Evolutionary conservation across 2,329 filamentous ascomycete genomes (phyloP), one percentile per base, ranked within the genome.

Genomic region (Chrysosporium queenslandicum): DNA sequence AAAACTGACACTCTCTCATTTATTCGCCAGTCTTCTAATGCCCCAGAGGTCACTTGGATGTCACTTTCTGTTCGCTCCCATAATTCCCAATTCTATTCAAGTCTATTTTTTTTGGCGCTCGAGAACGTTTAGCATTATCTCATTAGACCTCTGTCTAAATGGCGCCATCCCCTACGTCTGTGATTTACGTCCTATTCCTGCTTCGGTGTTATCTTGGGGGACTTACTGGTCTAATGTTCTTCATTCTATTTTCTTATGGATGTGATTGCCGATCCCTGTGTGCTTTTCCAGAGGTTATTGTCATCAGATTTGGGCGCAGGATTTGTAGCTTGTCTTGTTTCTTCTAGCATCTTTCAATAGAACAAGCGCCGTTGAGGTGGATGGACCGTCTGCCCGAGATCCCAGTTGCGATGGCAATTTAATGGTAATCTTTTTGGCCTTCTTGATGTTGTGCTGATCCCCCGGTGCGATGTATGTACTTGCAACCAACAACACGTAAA

Each of bases 141-240:
- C 48, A 36, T 50, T 50, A 52, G 52, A 54, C 41, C 40, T 42
- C 23, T 54, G 40, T 41, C 34, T 51, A 30, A 39, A 42, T 25
- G 45, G 49, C 40, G 39, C 23, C 21, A 25, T 43, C n/a, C 50
- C 47, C 42, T 6, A 23, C 12, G 41, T 34, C 42, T 47, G 41
- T 52, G 30, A 46, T 52, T 54, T 30, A 45, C 42, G 20, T 43
- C 29, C 39, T 46, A 21, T 42, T 39, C 29, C 29, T 52, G 42
- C 50, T 52, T 34, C 27, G 50, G 50, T 52, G 50, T 52, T 52
- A 46, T 52, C 36, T 52, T 46, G 50, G 50, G 21, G 41, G 50
- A 47, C 34, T 47, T 52, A 46, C 50, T 46, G 43, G 50, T 32
- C 32, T 36, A 46, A 47, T 52, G 41, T 46, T 40, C 14, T 46